Base-by-base conservation (phyloP, 129 eudicot species). In the Saussurea involucrata region DNA sequence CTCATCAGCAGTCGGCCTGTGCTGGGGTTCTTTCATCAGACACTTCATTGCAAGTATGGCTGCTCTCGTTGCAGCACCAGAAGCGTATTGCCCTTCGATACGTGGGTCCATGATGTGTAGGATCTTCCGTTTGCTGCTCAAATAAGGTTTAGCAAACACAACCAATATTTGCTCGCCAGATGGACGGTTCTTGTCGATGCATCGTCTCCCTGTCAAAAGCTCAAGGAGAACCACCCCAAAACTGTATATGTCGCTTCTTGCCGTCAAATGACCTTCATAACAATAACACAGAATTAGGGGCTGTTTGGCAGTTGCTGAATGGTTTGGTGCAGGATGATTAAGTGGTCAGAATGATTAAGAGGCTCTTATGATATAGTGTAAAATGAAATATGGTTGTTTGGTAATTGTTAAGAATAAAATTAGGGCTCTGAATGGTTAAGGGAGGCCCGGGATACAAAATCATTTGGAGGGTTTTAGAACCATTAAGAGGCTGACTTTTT, bases 191-290 rank as follows among this genome's bases (percentile, higher is more conserved):
- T 80, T 83, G 83, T 90, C 96, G 13, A 87, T 61, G 5, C 82
- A 85, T 55, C 93, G 82, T 12, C 91, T 84, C 6, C 96, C 93
- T 0, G 96, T 84, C 68, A 90, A 28, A 71, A 90, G 85, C 66
- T 90, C 93, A 0, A 90, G 85, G 21, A 90, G 85, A 18, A 90
- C 96, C 20, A 90, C 93, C 68, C 96, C 93, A 7, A 90, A 90
- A 74, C 96, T 86, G 79, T 88, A 90, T 63, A 90, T 83, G 68
- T 90, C 96, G 22, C 92, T 90, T 81, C 80, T 90, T 0, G 88
- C 66, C 3, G 96, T 90, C 37, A 90, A 55, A 71, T 88, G 96
- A 60, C 96, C 96, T 90, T 63, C 86, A 86, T n/a, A 71, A 68
- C 40, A 73, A 49, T n/a, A 58, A 58, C 11, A 28, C 71, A 8